Percentiles rank a stretch among this genome's conserved stretches.
Evolutionary conservation across 495 filamentous ascomycete genomes (phyloP).

Genomic region (Lentithecium fluviatile): DNA sequence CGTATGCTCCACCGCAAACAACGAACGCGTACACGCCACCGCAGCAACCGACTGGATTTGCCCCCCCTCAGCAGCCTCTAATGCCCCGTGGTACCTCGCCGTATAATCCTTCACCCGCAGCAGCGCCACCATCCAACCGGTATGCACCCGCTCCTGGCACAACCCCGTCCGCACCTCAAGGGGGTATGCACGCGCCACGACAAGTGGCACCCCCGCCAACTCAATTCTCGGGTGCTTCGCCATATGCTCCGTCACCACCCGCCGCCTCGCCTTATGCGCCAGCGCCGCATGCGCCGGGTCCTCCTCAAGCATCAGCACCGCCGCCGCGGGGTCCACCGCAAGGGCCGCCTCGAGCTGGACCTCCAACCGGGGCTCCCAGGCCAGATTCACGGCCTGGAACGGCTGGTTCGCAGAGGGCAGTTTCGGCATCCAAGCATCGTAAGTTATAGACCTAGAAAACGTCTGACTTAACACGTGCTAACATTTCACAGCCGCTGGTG

Average conservation of each 20-base stretch:
- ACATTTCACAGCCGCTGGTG: slow-evolving; percentile 59
- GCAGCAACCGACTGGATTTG: slow-evolving; percentile 47
- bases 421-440: slow-evolving; percentile 58
- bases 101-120: slow-evolving; percentile 79
- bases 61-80: slow-evolving; percentile 48
- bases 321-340: slow-evolving; percentile 42
- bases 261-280: slow-evolving; percentile 15
- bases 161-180: slow-evolving; percentile 34
- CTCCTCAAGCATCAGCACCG: slow-evolving; percentile 18
- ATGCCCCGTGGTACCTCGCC: slow-evolving; percentile 78
- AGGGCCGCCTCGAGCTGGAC: slow-evolving; percentile 48
- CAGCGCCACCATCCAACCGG: slow-evolving; percentile 71
- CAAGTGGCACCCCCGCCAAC: slow-evolving; percentile 43
- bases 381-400: slow-evolving; percentile 54
- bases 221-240: slow-evolving; percentile 32
- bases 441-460: slow-evolving; percentile 40
- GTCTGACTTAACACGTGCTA: not conserved
- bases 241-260: not conserved
- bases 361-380: slow-evolving; percentile 47
- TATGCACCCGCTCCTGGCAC: slow-evolving; percentile 76
- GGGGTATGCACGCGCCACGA: slow-evolving; percentile 31
- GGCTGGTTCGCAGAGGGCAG: slow-evolving; percentile 48
- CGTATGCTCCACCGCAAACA: slow-evolving; percentile 66
- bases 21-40: slow-evolving; percentile 26
- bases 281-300: slow-evolving; percentile 17